Percentiles rank a stretch among this genome's conserved stretches.
These are phyloP conservation scores for Fusarium metavorans DNA, from an alignment of 2,329 filamentous ascomycete species.

Conservation along the genomic window DNA sequence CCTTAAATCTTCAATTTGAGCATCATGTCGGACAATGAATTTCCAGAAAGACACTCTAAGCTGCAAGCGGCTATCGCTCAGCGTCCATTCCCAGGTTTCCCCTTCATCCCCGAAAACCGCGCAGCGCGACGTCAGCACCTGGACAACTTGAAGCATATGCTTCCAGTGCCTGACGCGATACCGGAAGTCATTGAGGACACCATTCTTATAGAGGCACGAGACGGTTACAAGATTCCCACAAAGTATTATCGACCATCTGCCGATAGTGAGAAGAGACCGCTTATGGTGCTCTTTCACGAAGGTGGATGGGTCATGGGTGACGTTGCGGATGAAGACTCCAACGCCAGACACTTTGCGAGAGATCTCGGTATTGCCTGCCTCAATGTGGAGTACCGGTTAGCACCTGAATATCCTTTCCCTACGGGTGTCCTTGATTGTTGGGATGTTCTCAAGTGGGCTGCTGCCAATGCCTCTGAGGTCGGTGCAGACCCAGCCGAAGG, in stretches of 20 bases:
- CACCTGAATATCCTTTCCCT: constrained; percentile 5
- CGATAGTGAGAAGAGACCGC: neutral
- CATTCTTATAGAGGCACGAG: neutral
- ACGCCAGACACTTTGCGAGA: neutral
- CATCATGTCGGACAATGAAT: neutral
- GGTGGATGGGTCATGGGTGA: constrained; percentile 9
- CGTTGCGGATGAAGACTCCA: neutral
- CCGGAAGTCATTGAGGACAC: neutral
- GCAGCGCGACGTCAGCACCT: neutral
- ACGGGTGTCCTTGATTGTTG: neutral
- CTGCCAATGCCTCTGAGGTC: neutral
- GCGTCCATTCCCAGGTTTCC: constrained; percentile 2
- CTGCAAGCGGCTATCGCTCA: neutral
- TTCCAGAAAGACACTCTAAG: neutral
- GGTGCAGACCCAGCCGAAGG: neutral
- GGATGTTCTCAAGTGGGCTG: constrained; percentile 9
- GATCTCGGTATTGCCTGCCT: neutral
- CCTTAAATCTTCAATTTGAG: neutral
- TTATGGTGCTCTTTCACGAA: neutral
- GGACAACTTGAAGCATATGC: neutral
- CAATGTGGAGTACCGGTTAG: constrained; percentile 1
- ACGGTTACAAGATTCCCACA: neutral
- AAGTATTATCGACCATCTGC: neutral
- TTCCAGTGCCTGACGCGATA: neutral
- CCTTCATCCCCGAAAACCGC: constrained; percentile 1